These are phyloP conservation scores for Xylaria intraflava DNA, from an alignment of 495 filamentous ascomycete genomes.

Conservation along the genomic window DNA sequence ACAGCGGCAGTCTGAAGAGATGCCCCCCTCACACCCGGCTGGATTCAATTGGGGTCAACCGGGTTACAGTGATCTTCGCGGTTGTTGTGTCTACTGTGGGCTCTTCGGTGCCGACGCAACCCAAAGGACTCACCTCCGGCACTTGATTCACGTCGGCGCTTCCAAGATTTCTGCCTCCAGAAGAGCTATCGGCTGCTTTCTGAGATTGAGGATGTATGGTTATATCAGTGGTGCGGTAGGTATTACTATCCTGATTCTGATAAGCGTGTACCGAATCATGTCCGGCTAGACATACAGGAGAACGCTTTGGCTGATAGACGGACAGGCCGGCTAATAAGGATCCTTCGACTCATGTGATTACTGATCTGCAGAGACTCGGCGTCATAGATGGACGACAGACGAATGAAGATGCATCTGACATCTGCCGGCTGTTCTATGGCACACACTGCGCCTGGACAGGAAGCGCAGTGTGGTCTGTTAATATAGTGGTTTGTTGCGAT, in stretches of 20 bases:
- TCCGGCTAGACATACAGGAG: conserved; percentile 26
- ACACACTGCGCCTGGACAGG: too few relatives aligned
- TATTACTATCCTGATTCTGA: conserved; percentile 27
- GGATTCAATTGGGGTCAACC: conserved; percentile 20
- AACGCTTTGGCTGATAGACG: too few relatives aligned
- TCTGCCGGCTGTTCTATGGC: not conserved
- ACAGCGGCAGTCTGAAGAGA: conserved; percentile 15
- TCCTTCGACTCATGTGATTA: too few relatives aligned
- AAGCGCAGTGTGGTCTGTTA: too few relatives aligned
- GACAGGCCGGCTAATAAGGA: too few relatives aligned
- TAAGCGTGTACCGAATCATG: conserved; percentile 23
- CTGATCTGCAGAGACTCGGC: conserved; percentile 13
- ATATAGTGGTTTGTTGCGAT: too few relatives aligned
- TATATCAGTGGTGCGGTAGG: conserved; percentile 31
- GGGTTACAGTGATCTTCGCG: conserved; percentile 23
- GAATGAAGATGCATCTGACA: not conserved
- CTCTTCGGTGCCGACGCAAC: too few relatives aligned
- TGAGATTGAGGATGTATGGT: conserved; percentile 14
- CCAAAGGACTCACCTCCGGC: too few relatives aligned
- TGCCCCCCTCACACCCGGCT: conserved; percentile 20
- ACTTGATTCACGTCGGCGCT: too few relatives aligned
- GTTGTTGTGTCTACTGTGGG: conserved; percentile 29
- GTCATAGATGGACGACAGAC: conserved; percentile 5
- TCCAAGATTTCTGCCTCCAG: too few relatives aligned
- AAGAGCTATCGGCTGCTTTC: not conserved